Evolutionary conservation across 768 basidiomycete genomes (phyloP).

Genomic region (Trametes cinnabarina): DNA sequence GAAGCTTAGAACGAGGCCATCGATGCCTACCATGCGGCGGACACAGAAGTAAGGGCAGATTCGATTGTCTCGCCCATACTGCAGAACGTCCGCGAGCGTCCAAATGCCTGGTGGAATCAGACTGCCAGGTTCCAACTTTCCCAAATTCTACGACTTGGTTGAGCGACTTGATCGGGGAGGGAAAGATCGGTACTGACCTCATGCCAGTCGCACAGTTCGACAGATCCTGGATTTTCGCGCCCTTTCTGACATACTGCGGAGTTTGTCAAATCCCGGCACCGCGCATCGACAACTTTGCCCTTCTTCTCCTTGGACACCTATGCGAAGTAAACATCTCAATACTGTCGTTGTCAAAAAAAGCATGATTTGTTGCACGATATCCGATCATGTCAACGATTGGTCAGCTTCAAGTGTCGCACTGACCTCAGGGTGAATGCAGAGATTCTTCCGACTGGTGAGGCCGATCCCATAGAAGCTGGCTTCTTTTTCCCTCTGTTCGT

Average conservation of each 20-base stretch:
- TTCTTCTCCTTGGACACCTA: conserved; percentile 98
- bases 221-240: conserved; percentile 81
- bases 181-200: conserved; percentile 54
- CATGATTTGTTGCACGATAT: too few relatives aligned
- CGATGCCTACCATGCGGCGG: conserved; percentile 80
- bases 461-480: conserved; percentile 84
- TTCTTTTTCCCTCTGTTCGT: conserved; percentile 76
- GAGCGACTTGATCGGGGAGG: background rate
- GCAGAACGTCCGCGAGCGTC: conserved; percentile 90
- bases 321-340: background rate
- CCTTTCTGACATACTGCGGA: conserved; percentile 80
- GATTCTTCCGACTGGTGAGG: conserved; percentile 91
- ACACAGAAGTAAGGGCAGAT: conserved; percentile 96
- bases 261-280: conserved; percentile 94
- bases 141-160: conserved; percentile 62
- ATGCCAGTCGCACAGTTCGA: conserved; percentile 91
- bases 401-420: conserved; percentile 16
- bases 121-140: conserved; percentile 75
- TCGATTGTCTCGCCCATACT: conserved; percentile 80
- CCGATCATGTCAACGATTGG: too few relatives aligned
- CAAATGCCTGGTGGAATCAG: conserved; percentile 85
- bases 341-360: too few relatives aligned
- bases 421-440: conserved; percentile 94
- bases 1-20: background rate
- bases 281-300: conserved; percentile 93